Percentiles rank a stretch among this genome's conserved stretches.
Evolutionary conservation across 2,329 filamentous ascomycete genomes (phyloP).

Genomic region (Stachybotrys chartarum): DNA sequence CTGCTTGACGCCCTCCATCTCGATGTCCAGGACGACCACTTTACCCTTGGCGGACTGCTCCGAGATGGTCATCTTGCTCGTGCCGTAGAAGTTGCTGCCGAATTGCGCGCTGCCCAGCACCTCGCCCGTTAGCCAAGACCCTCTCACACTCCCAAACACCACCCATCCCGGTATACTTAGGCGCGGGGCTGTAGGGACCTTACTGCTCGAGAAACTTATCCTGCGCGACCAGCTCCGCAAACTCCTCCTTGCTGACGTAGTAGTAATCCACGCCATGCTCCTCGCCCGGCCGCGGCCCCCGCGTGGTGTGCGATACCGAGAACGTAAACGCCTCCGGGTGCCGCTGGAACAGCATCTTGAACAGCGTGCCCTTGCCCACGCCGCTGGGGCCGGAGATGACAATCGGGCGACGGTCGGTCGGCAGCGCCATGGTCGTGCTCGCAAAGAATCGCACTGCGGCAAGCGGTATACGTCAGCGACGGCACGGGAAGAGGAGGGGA

Average conservation of each 20-base stretch:
- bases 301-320: constrained; percentile 73
- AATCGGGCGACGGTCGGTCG: constrained; percentile 53
- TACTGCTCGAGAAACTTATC: constrained; percentile 72
- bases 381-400: constrained; percentile 76
- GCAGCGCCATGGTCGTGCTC: constrained; percentile 4
- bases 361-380: constrained; percentile 75
- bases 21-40: constrained; percentile 84
- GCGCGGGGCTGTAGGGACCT: neutral
- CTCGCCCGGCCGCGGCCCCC: constrained; percentile 70
- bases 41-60: constrained; percentile 63
- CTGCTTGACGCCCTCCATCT: constrained; percentile 97
- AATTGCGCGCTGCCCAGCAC: constrained; percentile 57
- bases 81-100: constrained; percentile 81
- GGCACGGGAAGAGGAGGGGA: neutral
- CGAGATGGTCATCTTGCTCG: constrained; percentile 70
- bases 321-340: constrained; percentile 45
- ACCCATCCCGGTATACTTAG: neutral
- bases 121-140: neutral
- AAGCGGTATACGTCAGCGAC: too few species aligned
- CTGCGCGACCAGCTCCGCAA: constrained; percentile 56
- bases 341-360: constrained; percentile 59
- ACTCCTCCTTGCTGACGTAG: constrained; percentile 61
- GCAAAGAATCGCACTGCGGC: too few species aligned
- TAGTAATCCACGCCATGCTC: constrained; percentile 72
- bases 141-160: neutral